A percentile compares a stretch with the other conserved stretches of the same genome.
Evolutionary conservation across 805 yeast genomes (phyloP).

Genomic region (Jamesozyma gamospora): DNA sequence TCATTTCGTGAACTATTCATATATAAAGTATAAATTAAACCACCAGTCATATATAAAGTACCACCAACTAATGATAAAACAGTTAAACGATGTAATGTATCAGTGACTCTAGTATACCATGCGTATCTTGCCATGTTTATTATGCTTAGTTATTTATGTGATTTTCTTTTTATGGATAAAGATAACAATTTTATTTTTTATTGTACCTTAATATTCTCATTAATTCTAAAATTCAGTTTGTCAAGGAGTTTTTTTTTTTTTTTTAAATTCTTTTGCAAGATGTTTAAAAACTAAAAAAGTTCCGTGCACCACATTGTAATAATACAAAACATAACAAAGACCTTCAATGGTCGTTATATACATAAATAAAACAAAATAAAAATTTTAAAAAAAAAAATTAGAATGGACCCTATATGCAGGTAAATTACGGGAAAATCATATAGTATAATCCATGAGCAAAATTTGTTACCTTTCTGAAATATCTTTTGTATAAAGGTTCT

Average conservation of each 20-base stretch:
- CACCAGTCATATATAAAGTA: conserved; percentile 40
- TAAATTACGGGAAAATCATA: too few species aligned
- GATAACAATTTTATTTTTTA: neutral
- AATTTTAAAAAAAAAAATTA: too few species aligned
- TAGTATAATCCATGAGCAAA: too few species aligned
- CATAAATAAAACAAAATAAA: too few species aligned
- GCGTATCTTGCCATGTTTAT: conserved; percentile 43
- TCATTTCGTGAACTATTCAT: conserved; percentile 44
- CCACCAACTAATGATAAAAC: conserved; percentile 59
- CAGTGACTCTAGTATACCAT: conserved; percentile 68
- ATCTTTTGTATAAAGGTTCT: conserved; percentile 21
- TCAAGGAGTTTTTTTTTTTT: conserved; percentile 1
- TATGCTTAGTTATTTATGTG: conserved; percentile 2
- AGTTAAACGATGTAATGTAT: conserved; percentile 61
- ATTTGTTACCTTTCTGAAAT: conserved; percentile 5
- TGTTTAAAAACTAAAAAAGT: too few species aligned
- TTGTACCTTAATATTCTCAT: too few species aligned
- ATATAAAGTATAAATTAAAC: conserved; percentile 43
- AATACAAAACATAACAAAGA: too few species aligned
- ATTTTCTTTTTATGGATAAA: conserved; percentile 19
- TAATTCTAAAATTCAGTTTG: neutral
- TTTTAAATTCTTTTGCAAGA: too few species aligned
- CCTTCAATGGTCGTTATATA: too few species aligned
- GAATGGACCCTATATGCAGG: too few species aligned
- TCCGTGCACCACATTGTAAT: too few species aligned